Evolutionary conservation across 305 asterid genomes (phyloP), one percentile per base, ranked within the genome.

Genomic region (Fraxinus floribunda): DNA sequence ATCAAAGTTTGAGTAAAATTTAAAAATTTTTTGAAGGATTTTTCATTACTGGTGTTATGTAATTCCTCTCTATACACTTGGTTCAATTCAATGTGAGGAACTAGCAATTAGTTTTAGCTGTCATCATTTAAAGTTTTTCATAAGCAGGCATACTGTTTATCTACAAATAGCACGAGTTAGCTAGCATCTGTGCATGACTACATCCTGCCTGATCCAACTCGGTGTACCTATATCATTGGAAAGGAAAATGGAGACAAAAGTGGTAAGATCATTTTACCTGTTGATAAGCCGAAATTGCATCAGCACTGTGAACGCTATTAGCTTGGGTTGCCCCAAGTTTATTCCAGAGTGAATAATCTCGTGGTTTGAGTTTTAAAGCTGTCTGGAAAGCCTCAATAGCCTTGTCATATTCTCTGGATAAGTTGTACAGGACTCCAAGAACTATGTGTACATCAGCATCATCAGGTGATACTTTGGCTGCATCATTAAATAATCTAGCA

Each of bases 261-360:
- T 34, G 55, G 57, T 9, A 71, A 71, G 62, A 78, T 55, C 75
- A 84, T 79, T 57, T 60, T 83, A 92, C 99, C 96, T 92, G 97
- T 89, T 97, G 99, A 86, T 97, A 97, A 77, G 99, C 98, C 20
- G 79, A 86, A 86, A 97, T 93, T 78, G 99, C 99, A 89, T 97
- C 98, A 78, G 97, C 93, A 86, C 99, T 97, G 88, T 94, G 99
- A 80, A 97, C 90, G 68, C 99, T 95, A 78, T 97, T 97, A 81
- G 99, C 99, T 89, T 97, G 98, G 84, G 99, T 97, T 76, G 99
- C 99, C 75, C 99, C 99, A 76, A 97, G 97, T 93, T 97, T 95
- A 91, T 97, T 97, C 99, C 99, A 97, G 77, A 97, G 97, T n/a
- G 99, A 97, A 90, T 95, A 97, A 88, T 97, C 99, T 80, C 93